Percentiles rank a stretch among this genome's conserved stretches.
phyloP scores from a whole-genome alignment of 805 yeast species.

The Hanseniaspora meyeri region DNA sequence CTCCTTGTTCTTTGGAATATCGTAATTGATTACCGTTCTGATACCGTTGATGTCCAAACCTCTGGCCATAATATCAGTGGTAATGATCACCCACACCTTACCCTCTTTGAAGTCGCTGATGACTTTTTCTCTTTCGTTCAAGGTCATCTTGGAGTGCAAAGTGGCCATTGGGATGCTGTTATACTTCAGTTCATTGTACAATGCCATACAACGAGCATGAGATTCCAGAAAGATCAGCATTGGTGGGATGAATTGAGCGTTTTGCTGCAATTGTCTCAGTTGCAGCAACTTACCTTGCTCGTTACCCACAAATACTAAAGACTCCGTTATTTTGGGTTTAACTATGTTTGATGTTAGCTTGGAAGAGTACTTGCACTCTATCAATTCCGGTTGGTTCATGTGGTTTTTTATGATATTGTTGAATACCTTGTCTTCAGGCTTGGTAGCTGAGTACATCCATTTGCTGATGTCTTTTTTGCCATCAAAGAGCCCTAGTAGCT shows the following conservation, averaged over 20 bases:
- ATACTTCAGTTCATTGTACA: constrained; percentile 82
- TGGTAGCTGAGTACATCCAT: constrained; percentile 84
- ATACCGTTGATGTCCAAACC: constrained; percentile 97
- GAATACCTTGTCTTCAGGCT: constrained; percentile 6
- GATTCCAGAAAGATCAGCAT: constrained; percentile 84
- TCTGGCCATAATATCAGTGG: constrained; percentile 91
- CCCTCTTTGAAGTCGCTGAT: constrained; percentile 79
- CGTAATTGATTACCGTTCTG: constrained; percentile 87
- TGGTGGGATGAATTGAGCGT: constrained; percentile 84
- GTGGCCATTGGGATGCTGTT: constrained; percentile 90
- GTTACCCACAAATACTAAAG: constrained; percentile 46
- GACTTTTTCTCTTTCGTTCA: constrained; percentile 70
- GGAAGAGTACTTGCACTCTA: constrained; percentile 11
- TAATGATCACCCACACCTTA: constrained; percentile 88
- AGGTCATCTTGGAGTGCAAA: constrained; percentile 89
- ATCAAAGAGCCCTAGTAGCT: constrained; percentile 39
- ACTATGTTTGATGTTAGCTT: constrained; percentile 4
- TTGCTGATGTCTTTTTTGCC: constrained; percentile 39
- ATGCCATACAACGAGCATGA: constrained; percentile 84
- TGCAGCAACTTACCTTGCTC: constrained; percentile 94
- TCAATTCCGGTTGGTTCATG: constrained; percentile 5
- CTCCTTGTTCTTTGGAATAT: constrained; percentile 87
- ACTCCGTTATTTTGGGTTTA: constrained; percentile 8
- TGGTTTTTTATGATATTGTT: not conserved
- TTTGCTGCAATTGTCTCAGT: constrained; percentile 71